Evolutionary conservation across 2,329 filamentous ascomycete genomes (phyloP), one percentile per base, ranked within the genome.

Genomic region (Trichoderma atroviride): DNA sequence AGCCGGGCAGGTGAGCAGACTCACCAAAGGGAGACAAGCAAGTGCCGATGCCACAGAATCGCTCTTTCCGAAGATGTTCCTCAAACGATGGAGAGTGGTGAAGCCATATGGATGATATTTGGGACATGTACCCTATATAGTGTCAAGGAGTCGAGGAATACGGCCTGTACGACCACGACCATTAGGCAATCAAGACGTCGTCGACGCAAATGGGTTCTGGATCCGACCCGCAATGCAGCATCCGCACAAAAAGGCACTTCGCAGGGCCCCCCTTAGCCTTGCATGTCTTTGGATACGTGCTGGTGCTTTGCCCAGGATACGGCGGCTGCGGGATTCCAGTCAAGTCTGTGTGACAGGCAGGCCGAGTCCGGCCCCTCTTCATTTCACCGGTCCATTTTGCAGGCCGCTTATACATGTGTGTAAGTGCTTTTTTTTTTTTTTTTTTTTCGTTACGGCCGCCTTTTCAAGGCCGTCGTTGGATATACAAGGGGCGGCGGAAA

Each of bases 201-300:
- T 69, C 13, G 27, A 66, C 22, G 27, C 29, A 40, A 24, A 43
- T 64, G 50, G 52, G 40, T 11, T 27, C 50, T 61, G 37, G 68
- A 59, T 63, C 47, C 47, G 68, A 69, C 61, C 61, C 68, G 68
- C 68, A 33, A 65, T 47, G 61, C 33, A 69, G 47, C 53, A 60
- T 50, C 61, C 43, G 61, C 33, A 55, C 27, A 50, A 57, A 57
- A 64, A 65, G 50, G 40, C 22, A 59, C 58, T 57, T 53, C 55
- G 33, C 35, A 53, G 40, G 56, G 31, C 56, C 65, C 33, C 31
- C 40, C 62, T 43, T 43, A n/a, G 40, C 40, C 40, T 43, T 43
- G 40, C 40, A 43, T 43, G 19, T 11, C 9, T 59, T 69, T 22
- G 10, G 27, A 27, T 59, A 31, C 63, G 53, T n/a, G 37, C 56